Conservation (phyloP, 805 yeast genomes). For the Wickerhamomyces bisporus region DNA sequence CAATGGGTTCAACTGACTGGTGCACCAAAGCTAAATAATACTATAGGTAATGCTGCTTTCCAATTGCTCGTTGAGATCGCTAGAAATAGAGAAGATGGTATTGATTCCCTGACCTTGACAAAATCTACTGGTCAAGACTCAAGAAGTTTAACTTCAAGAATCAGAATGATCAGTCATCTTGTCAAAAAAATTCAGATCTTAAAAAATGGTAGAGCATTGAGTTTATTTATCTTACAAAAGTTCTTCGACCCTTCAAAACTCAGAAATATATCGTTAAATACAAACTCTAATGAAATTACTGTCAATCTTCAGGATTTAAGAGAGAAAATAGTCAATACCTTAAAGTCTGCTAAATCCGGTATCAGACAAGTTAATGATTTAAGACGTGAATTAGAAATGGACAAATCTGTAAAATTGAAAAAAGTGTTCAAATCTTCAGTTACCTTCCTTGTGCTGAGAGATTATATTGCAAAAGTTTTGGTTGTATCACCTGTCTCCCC, state of each 20-base stretch:
- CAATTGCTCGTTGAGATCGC: constrained; percentile 58
- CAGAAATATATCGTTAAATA: constrained; percentile 8
- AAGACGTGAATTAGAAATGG: constrained; percentile 51
- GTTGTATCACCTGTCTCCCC: constrained; percentile 44
- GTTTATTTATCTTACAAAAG: constrained; percentile 45
- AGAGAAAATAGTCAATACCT: constrained; percentile 38
- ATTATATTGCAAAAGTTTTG: constrained; percentile 44
- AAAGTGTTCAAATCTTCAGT: constrained; percentile 47
- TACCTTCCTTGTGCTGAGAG: constrained; percentile 38
- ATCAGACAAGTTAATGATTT: constrained; percentile 58
- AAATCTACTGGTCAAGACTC: constrained; percentile 61
- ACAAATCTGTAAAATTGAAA: constrained; percentile 33
- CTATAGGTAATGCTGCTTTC: constrained; percentile 52
- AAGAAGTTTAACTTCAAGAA: constrained; percentile 60
- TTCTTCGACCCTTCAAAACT: constrained; percentile 29
- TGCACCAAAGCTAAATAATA: constrained; percentile 42
- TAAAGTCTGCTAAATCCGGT: constrained; percentile 54
- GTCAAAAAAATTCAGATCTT: constrained; percentile 37
- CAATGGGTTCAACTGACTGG: constrained; percentile 59
- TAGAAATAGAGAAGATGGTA: constrained; percentile 48
- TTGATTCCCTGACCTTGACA: constrained; percentile 53
- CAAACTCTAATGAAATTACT: constrained; percentile 21
- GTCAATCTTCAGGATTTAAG: constrained; percentile 26
- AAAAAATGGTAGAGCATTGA: constrained; percentile 47
- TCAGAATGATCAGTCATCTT: constrained; percentile 49